Evolutionary conservation across 2,329 filamentous ascomycete species (phyloP).

Genomic region (Fusarium denticulatum): DNA sequence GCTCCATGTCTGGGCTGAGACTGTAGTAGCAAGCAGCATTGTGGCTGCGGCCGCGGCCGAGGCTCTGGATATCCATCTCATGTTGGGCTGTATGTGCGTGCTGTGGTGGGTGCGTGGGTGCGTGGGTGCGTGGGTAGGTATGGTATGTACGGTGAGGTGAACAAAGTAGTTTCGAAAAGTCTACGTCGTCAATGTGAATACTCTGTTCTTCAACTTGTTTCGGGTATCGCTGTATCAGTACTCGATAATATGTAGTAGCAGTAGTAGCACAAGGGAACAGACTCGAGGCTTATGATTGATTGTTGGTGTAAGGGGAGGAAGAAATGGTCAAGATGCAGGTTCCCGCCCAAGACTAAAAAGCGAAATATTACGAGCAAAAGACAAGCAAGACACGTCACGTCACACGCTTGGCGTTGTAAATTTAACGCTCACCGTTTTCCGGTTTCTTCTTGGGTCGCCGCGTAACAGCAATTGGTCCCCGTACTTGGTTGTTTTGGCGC

Average conservation of each 20-base stretch:
- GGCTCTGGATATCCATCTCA: slow-evolving; percentile 36
- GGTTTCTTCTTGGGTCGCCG: slow-evolving; percentile 10
- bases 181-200: neutral
- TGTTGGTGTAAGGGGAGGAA: neutral
- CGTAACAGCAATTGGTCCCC: slow-evolving; percentile 15
- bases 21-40: slow-evolving; percentile 40
- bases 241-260: neutral
- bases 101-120: neutral
- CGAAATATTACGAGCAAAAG: slow-evolving; percentile 7
- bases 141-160: slow-evolving; percentile 5
- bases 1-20: slow-evolving; percentile 53
- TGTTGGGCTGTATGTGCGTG: slow-evolving; percentile 22
- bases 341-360: slow-evolving; percentile 1
- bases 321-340: slow-evolving; percentile 8
- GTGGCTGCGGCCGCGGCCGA: slow-evolving; percentile 35
- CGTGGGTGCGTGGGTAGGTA: neutral
- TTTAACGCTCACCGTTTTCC: slow-evolving; percentile 19
- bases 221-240: neutral
- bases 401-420: neutral
- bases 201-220: neutral
- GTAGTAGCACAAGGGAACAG: neutral
- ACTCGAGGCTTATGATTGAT: neutral
- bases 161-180: neutral
- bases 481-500: slow-evolving; percentile 4
- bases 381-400: slow-evolving; percentile 20